A percentile compares a stretch with the other conserved stretches of the same genome.
Conservation (phyloP, 1,284 basidiomycete species). For the Microbotryum intermedium region DNA sequence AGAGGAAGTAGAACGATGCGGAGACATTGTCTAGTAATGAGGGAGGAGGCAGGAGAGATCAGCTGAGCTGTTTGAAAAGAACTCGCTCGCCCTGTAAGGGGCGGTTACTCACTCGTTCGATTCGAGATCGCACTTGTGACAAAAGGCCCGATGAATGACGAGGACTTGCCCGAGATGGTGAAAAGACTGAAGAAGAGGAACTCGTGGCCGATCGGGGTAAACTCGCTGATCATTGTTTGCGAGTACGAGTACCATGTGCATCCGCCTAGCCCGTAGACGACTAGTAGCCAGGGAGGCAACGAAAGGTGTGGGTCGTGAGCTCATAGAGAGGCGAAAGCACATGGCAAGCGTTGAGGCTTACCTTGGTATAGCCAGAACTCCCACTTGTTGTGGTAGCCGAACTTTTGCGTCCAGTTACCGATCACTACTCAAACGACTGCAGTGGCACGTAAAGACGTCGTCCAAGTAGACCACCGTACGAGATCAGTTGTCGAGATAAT, state of each 20-base stretch:
- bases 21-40: slow-evolving; percentile 28
- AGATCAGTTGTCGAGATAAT: no score
- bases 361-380: slow-evolving; percentile 15
- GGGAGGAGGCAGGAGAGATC: not conserved
- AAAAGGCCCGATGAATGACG: slow-evolving; percentile 29
- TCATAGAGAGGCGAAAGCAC: no score
- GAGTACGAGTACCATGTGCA: slow-evolving; percentile 34
- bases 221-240: slow-evolving; percentile 34
- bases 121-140: slow-evolving; percentile 34
- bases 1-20: slow-evolving; percentile 36
- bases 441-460: no score
- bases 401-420: slow-evolving; percentile 32
- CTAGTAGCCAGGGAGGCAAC: not conserved
- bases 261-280: slow-evolving; percentile 18
- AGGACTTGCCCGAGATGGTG: slow-evolving; percentile 30
- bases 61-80: not conserved
- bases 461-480: no score
- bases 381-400: slow-evolving; percentile 30
- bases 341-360: no score
- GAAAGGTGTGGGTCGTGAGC: not conserved
- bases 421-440: slow-evolving; percentile 33
- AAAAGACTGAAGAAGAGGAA: slow-evolving; percentile 37
- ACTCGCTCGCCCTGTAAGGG: no score
- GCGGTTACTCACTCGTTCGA: slow-evolving; percentile 9
- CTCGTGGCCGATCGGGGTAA: slow-evolving; percentile 32